Percentiles rank a stretch among this genome's conserved stretches.
These are phyloP conservation scores for Zarea fungicola DNA, from an alignment of 2,329 filamentous ascomycete species.

Conservation along the genomic window DNA sequence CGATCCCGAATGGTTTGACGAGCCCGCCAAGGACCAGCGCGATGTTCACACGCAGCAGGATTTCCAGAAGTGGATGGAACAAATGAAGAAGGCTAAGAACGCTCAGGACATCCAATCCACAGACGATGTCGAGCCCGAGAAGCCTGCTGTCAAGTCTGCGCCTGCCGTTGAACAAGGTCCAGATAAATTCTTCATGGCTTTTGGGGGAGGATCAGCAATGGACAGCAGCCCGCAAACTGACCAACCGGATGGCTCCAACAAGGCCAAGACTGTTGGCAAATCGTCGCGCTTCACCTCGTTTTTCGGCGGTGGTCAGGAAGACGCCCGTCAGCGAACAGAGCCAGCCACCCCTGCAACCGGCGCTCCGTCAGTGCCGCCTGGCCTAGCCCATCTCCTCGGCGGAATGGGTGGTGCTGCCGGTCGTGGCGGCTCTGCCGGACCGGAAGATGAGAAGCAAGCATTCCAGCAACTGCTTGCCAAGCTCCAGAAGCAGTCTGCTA, in stretches of 20 bases:
- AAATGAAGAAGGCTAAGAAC: constrained; percentile 67
- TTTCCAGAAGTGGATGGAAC: constrained; percentile 90
- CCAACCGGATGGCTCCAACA: constrained; percentile 37
- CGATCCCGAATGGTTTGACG: constrained; percentile 88
- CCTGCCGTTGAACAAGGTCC: constrained; percentile 62
- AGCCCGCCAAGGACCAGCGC: constrained; percentile 61
- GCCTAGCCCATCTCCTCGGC: constrained; percentile 10
- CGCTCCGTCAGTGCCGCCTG: constrained; percentile 10
- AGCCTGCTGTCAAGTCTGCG: constrained; percentile 52
- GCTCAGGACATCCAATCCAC: constrained; percentile 24
- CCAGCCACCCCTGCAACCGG: constrained; percentile 34
- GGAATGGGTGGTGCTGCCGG: neutral
- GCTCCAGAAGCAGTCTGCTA: constrained; percentile 57
- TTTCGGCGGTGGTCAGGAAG: constrained; percentile 51
- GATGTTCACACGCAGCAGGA: constrained; percentile 80
- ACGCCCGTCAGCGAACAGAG: constrained; percentile 45
- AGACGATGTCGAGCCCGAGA: constrained; percentile 42
- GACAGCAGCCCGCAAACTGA: constrained; percentile 51
- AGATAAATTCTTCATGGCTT: constrained; percentile 71
- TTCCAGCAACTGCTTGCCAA: constrained; percentile 80
- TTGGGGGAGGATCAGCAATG: constrained; percentile 34
- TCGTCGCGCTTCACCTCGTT: constrained; percentile 84
- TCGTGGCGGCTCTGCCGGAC: constrained; percentile 19
- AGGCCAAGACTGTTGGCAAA: constrained; percentile 56
- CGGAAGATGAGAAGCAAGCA: constrained; percentile 73